These are phyloP conservation scores for Alternaria brassicicola DNA, from an alignment of 2,329 filamentous ascomycete species.

Conservation along the genomic window DNA sequence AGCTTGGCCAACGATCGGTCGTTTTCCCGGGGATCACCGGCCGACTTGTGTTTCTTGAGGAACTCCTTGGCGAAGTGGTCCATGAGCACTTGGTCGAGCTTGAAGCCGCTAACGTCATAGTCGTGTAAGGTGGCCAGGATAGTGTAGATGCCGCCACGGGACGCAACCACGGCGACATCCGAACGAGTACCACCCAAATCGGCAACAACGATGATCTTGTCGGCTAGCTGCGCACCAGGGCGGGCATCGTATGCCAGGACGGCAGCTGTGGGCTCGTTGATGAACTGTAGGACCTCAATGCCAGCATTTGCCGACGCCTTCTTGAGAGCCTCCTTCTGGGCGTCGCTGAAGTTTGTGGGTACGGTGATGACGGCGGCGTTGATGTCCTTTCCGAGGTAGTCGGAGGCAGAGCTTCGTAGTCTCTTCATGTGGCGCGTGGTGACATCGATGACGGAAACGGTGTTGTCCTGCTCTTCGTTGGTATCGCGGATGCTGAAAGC, in stretches of 20 bases:
- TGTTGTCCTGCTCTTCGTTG: conserved; percentile 60
- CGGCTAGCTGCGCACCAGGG: conserved; percentile 72
- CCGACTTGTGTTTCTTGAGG: conserved; percentile 88
- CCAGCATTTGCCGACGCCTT: conserved; percentile 79
- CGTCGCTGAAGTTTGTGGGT: conserved; percentile 89
- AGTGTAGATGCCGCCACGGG: conserved; percentile 94
- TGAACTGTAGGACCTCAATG: conserved; percentile 89
- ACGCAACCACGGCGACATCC: conserved; percentile 88
- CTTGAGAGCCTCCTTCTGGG: conserved; percentile 80
- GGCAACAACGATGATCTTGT: conserved; percentile 90
- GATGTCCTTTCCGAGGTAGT: conserved; percentile 91
- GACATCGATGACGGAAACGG: conserved; percentile 78
- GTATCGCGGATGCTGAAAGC: conserved; percentile 86
- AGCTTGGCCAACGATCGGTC: conserved; percentile 86
- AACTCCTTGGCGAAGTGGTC: conserved; percentile 99
- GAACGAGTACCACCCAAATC: conserved; percentile 93
- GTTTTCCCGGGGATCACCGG: conserved; percentile 77
- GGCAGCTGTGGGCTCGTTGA: conserved; percentile 88
- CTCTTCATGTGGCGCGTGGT: conserved; percentile 84
- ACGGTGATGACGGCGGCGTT: conserved; percentile 94
- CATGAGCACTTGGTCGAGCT: conserved; percentile 88
- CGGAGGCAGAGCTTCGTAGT: conserved; percentile 80
- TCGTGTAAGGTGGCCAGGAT: conserved; percentile 92
- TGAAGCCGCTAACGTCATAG: conserved; percentile 86
- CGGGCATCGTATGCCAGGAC: conserved; percentile 90